Evolutionary conservation across 345 rosid genomes (phyloP).

Genomic region (Citrus sp.): DNA sequence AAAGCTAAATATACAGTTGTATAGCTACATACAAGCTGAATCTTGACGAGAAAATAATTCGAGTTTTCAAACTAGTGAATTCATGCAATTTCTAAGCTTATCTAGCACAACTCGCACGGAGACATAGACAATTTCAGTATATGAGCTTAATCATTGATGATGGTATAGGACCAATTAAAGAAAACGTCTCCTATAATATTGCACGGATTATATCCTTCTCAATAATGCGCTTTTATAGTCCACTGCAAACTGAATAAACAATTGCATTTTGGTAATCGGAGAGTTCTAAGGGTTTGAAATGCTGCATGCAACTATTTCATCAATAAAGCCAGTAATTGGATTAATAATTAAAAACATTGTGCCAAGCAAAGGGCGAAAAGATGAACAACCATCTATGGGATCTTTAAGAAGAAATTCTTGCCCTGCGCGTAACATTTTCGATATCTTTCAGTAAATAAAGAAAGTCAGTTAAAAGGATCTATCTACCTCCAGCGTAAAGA

Average conservation of each 20-base stretch:
- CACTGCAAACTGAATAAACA: not conserved
- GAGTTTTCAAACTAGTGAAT: not conserved
- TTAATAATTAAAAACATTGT: not conserved
- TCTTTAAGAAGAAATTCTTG: not conserved
- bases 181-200: not conserved
- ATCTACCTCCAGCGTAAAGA: not conserved
- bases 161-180: not conserved
- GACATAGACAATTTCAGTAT: too few relatives aligned
- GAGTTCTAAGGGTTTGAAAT: not conserved
- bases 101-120: not conserved
- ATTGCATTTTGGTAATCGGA: not conserved
- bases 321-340: not conserved
- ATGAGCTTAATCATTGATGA: not conserved
- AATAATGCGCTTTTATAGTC: too few relatives aligned
- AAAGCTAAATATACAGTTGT: not conserved
- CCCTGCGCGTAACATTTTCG: not conserved
- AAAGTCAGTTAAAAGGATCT: not conserved
- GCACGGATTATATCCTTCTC: not conserved
- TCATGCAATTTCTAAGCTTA: not conserved
- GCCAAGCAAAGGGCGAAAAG: not conserved
- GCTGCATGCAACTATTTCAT: not conserved
- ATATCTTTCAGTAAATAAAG: not conserved
- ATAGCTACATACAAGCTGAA: not conserved
- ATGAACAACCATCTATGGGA: too few relatives aligned
- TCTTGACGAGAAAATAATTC: not conserved